phyloP scores from a whole-genome alignment of 345 rosid genomes.

The Passiflora organensis region DNA sequence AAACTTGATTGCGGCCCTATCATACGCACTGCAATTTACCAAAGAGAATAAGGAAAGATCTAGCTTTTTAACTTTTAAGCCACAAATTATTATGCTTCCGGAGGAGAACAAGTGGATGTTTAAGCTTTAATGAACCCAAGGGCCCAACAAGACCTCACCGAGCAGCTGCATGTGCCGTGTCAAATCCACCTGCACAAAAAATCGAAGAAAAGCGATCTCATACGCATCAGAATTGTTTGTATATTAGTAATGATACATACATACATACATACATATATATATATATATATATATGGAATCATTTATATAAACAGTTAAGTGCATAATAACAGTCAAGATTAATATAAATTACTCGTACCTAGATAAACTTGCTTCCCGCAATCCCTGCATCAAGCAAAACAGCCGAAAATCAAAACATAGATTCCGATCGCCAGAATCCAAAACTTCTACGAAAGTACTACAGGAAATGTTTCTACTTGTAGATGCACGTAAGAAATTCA shows the following conservation, averaged over 20 bases:
- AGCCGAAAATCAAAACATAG: background rate
- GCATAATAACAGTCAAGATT: no score
- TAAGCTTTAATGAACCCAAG: constrained; percentile 4
- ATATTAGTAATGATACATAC: constrained; percentile 5
- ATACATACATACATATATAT: no score
- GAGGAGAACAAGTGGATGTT: constrained; percentile 1
- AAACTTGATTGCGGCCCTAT: constrained; percentile 95
- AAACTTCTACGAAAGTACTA: no score
- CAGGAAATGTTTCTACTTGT: no score
- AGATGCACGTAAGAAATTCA: no score
- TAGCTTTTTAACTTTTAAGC: no score
- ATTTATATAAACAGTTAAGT: no score
- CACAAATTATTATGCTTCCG: background rate
- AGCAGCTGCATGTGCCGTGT: constrained; percentile 99
- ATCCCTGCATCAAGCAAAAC: constrained; percentile 62
- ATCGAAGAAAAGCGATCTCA: constrained; percentile 8
- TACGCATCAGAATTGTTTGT: constrained; percentile 16
- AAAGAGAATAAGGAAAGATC: background rate
- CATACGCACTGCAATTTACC: constrained; percentile 65
- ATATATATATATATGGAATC: no score
- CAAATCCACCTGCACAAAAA: constrained; percentile 78
- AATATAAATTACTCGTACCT: constrained; percentile 34
- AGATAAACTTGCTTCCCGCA: constrained; percentile 98
- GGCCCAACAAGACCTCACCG: constrained; percentile 41
- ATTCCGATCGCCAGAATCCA: background rate